Percentiles rank a stretch among this genome's conserved stretches.
Conservation (phyloP, 2,329 filamentous ascomycete species). For the Penicillium sp. region DNA sequence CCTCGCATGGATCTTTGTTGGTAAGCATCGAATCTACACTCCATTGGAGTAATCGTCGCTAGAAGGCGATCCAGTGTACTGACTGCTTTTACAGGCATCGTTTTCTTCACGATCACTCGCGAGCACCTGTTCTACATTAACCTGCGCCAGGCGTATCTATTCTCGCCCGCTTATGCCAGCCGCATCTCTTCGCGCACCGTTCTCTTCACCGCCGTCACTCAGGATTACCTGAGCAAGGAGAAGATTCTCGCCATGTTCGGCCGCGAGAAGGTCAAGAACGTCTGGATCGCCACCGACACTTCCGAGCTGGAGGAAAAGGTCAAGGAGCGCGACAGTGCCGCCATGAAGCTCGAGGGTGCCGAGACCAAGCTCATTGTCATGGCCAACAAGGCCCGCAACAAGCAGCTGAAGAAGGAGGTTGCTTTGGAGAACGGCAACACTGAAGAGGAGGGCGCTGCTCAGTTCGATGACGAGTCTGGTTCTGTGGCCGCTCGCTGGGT, state of each 20-base stretch:
- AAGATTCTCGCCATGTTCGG: conserved; percentile 80
- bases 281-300: conserved; percentile 82
- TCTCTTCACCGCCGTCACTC: conserved; percentile 82
- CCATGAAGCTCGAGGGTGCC: conserved; percentile 79
- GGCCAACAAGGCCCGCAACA: conserved; percentile 71
- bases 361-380: conserved; percentile 82
- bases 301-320: conserved; percentile 78
- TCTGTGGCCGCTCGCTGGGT: conserved; percentile 75
- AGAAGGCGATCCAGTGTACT: background rate
- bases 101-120: conserved; percentile 84
- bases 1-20: conserved; percentile 78
- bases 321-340: conserved; percentile 75
- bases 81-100: conserved; percentile 56
- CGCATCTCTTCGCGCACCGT: conserved; percentile 89
- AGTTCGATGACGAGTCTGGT: conserved; percentile 67
- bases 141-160: conserved; percentile 85
- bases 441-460: conserved; percentile 48
- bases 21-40: conserved; percentile 30
- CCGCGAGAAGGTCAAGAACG: conserved; percentile 69
- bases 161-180: conserved; percentile 79
- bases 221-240: conserved; percentile 73
- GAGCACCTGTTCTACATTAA: conserved; percentile 93
- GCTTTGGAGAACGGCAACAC: conserved; percentile 42
- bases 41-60: background rate
- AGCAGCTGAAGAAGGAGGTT: conserved; percentile 62